Conservation (phyloP, 805 yeast species). For the Blastobotrys americana region DNA sequence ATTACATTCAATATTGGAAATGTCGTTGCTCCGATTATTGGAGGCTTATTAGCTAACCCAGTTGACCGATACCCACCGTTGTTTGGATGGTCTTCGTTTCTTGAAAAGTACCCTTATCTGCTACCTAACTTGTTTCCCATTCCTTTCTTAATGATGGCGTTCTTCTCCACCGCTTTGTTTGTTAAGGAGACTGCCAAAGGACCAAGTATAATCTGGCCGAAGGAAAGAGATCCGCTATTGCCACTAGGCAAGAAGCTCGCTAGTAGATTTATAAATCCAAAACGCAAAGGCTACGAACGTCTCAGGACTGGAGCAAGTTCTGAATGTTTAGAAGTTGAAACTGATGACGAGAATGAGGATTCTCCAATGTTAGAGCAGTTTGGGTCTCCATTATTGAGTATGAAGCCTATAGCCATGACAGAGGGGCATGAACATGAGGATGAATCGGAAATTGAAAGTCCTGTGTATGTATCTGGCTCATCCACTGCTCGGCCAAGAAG, state of each 20-base stretch:
- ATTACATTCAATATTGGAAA: slow-evolving; percentile 53
- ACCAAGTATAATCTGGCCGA: slow-evolving; percentile 13
- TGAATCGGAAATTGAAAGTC: neutral
- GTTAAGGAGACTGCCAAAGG: slow-evolving; percentile 20
- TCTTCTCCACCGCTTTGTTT: slow-evolving; percentile 17
- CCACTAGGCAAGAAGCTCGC: slow-evolving; percentile 17
- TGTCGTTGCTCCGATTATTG: slow-evolving; percentile 53
- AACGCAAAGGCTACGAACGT: too few relatives aligned
- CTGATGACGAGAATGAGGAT: neutral
- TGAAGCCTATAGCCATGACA: too few relatives aligned
- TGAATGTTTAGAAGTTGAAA: neutral
- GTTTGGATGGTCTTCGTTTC: slow-evolving; percentile 16
- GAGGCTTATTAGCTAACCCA: slow-evolving; percentile 45
- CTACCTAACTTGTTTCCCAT: slow-evolving; percentile 46
- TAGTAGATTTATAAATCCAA: neutral
- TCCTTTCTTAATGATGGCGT: slow-evolving; percentile 27
- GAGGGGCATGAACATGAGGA: neutral
- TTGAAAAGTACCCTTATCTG: slow-evolving; percentile 42
- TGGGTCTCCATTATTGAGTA: too few relatives aligned
- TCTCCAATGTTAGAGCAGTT: slow-evolving; percentile 7
- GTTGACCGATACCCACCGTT: slow-evolving; percentile 27
- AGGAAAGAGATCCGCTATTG: slow-evolving; percentile 15
- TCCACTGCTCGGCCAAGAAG: neutral
- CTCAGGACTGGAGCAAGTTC: too few relatives aligned
- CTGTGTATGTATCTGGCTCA: neutral